A percentile compares a stretch with the other conserved stretches of the same genome.
phyloP scores from a whole-genome alignment of 2,329 filamentous ascomycete species.

The Rhynchosporium graminicola region DNA sequence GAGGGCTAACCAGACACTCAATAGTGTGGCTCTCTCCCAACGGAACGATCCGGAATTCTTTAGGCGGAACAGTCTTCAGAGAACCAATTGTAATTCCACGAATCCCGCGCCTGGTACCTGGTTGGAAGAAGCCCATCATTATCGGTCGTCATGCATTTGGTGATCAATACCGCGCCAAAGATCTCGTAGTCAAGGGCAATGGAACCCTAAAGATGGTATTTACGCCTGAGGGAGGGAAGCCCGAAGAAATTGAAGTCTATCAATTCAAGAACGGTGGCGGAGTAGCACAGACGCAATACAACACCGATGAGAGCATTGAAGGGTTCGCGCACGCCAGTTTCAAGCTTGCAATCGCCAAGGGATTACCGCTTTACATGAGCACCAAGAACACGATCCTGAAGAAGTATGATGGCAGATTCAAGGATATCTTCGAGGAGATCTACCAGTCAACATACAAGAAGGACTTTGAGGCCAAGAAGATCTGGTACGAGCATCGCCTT shows the following conservation, averaged over 20 bases:
- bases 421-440: conserved; percentile 98
- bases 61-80: conserved; percentile 96
- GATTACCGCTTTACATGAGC: conserved; percentile 96
- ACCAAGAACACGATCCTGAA: conserved; percentile 99
- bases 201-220: conserved; percentile 95
- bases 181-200: conserved; percentile 77
- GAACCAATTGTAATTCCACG: conserved; percentile 96
- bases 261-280: conserved; percentile 85
- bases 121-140: conserved; percentile 99
- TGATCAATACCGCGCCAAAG: conserved; percentile 97
- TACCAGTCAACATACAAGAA: conserved; percentile 86
- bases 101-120: conserved; percentile 89
- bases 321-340: conserved; percentile 97
- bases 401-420: conserved; percentile 98
- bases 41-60: conserved; percentile 75
- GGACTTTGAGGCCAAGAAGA: conserved; percentile 85
- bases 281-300: conserved; percentile 95
- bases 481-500: conserved; percentile 99
- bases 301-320: conserved; percentile 91
- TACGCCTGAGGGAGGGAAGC: conserved; percentile 80
- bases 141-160: conserved; percentile 98
- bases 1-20: conserved; percentile 25
- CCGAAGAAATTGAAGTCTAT: conserved; percentile 85
- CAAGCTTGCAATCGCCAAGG: conserved; percentile 88
- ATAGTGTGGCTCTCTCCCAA: conserved; percentile 98